Conservation (phyloP, 495 filamentous ascomycete species). For the Talaromyces liani region DNA sequence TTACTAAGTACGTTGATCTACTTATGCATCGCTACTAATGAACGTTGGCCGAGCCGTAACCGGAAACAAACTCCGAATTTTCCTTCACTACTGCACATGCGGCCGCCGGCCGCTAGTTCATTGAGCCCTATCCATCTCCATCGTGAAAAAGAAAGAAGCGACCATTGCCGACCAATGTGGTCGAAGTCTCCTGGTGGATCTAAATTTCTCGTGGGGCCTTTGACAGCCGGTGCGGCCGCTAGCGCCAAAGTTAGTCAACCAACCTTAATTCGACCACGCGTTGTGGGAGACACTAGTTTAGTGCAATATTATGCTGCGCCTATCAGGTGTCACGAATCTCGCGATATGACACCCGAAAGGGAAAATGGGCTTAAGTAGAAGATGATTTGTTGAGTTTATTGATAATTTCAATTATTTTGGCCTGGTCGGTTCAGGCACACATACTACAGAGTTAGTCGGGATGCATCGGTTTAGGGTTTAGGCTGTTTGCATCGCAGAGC, state of each 20-base stretch:
- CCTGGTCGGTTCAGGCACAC: not conserved
- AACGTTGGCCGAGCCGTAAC: not conserved
- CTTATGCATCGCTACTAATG: not conserved
- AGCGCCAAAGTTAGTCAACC: not conserved
- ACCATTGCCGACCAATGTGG: not conserved
- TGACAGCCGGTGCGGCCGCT: not conserved
- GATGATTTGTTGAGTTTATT: not conserved
- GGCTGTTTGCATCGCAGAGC: too few relatives aligned
- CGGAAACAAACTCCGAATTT: not conserved
- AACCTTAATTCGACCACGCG: not conserved
- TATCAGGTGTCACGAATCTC: not conserved
- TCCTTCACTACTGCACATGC: not conserved
- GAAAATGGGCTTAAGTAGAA: not conserved
- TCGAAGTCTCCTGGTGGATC: too few relatives aligned
- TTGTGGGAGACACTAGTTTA: not conserved
- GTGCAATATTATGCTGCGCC: not conserved
- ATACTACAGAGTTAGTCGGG: too few relatives aligned
- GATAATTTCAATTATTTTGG: too few relatives aligned
- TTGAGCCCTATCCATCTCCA: not conserved
- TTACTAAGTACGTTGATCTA: not conserved
- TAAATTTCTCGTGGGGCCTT: not conserved
- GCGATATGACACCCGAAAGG: not conserved
- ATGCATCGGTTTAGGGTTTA: not conserved
- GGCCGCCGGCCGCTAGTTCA: too few relatives aligned
- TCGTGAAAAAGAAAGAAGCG: not conserved